Conservation (phyloP, 139 green algal genomes). For the Coelastrella sp. region DNA sequence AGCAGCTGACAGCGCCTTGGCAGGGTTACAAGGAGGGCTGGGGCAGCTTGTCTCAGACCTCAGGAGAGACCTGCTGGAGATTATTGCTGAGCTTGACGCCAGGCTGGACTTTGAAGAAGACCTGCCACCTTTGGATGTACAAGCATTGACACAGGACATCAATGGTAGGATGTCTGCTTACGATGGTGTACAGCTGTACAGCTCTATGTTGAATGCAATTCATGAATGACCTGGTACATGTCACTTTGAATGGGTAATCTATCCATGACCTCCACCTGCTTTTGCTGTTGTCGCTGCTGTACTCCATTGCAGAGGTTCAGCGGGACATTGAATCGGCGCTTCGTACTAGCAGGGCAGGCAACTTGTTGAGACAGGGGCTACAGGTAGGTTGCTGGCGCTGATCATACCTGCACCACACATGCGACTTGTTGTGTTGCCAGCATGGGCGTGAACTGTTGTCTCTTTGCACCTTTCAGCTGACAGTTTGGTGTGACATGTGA, state of each 20-base stretch:
- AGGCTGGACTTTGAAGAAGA: conserved; percentile 97
- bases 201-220: too few species aligned
- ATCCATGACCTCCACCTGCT: background rate
- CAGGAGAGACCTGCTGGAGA: conserved; percentile 66
- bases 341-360: conserved; percentile 72
- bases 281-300: background rate
- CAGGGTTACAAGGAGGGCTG: conserved; percentile 81
- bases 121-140: conserved; percentile 81
- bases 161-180: background rate
- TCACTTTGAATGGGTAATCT: too few species aligned
- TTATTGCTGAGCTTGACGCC: conserved; percentile 93
- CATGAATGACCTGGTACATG: too few species aligned
- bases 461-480: too few species aligned
- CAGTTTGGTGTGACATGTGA: too few species aligned
- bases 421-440: too few species aligned
- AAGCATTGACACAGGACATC: conserved; percentile 60
- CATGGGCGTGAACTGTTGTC: too few species aligned
- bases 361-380: conserved; percentile 78
- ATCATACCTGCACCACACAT: too few species aligned
- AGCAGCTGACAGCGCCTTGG: conserved; percentile 92
- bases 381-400: too few species aligned
- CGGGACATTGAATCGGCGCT: conserved; percentile 67
- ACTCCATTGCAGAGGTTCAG: conserved; percentile 52
- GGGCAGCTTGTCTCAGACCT: conserved; percentile 69
- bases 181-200: background rate